Conservation (phyloP, 805 yeast genomes). For the Pichia heedii region DNA sequence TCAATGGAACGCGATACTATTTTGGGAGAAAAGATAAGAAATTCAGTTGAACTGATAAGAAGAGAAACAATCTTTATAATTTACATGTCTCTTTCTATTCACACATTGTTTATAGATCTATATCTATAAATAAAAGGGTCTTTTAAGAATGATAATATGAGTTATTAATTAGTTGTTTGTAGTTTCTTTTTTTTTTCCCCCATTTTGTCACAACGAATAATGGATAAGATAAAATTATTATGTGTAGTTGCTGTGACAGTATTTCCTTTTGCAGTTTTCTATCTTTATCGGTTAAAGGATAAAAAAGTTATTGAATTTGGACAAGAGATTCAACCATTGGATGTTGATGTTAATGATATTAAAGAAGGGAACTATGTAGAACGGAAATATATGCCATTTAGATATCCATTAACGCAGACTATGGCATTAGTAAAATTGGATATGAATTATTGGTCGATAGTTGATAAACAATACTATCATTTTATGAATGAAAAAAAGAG, state of each 20-base stretch:
- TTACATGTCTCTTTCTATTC: too few species aligned
- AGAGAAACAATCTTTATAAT: too few species aligned
- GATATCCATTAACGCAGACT: constrained; percentile 47
- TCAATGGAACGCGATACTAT: constrained; percentile 1
- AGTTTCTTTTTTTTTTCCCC: too few species aligned
- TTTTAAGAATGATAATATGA: too few species aligned
- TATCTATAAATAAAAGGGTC: too few species aligned
- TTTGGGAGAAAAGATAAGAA: neutral
- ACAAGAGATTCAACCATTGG: constrained; percentile 13
- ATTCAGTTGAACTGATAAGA: neutral
- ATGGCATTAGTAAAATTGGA: constrained; percentile 42
- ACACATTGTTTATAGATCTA: too few species aligned
- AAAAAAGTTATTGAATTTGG: constrained; percentile 7
- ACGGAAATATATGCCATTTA: constrained; percentile 44
- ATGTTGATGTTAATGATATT: constrained; percentile 14
- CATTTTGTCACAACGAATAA: too few species aligned
- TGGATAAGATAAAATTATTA: neutral
- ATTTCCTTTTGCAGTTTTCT: neutral
- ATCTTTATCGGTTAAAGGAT: neutral
- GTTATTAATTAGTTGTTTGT: too few species aligned
- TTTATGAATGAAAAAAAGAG: constrained; percentile 34
- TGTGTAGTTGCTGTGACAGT: neutral
- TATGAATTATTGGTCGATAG: constrained; percentile 43
- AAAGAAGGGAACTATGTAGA: constrained; percentile 19
- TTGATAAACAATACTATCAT: constrained; percentile 36